These are phyloP conservation scores for Cylindrodendrum hubeiense DNA, from an alignment of 2,329 filamentous ascomycete species.

Conservation along the genomic window DNA sequence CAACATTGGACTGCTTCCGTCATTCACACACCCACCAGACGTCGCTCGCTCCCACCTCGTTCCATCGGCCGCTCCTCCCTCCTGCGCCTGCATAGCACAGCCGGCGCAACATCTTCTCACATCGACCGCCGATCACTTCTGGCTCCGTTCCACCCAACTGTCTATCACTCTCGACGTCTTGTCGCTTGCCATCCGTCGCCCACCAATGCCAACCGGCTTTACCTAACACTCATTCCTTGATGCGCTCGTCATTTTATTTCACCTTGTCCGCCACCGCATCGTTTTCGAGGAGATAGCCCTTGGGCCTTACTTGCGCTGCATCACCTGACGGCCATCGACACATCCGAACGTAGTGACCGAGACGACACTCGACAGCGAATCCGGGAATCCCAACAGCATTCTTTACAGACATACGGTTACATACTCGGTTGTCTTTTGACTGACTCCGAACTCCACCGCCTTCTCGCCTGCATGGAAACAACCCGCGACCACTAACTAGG, in stretches of 20 bases:
- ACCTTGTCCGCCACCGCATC: not conserved
- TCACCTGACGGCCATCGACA: not conserved
- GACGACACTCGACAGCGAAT: slow-evolving; percentile 1
- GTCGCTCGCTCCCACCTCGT: slow-evolving; percentile 21
- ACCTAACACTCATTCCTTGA: slow-evolving; percentile 19
- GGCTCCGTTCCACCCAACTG: slow-evolving; percentile 12
- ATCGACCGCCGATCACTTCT: slow-evolving; percentile 17
- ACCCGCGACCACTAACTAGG: slow-evolving; percentile 20
- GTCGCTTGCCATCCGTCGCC: slow-evolving; percentile 6
- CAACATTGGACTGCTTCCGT: slow-evolving; percentile 26
- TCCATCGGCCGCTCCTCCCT: slow-evolving; percentile 7
- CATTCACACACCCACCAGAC: slow-evolving; percentile 14
- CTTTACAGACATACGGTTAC: not conserved
- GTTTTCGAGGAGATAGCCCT: slow-evolving; percentile 3
- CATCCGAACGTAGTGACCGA: not conserved
- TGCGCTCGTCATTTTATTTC: slow-evolving; percentile 15
- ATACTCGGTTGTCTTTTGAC: not conserved
- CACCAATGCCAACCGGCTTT: not conserved
- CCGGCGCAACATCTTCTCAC: slow-evolving; percentile 9
- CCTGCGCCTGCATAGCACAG: slow-evolving; percentile 23
- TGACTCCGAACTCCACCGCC: not conserved
- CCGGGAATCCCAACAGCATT: not conserved
- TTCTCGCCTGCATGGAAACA: slow-evolving; percentile 35
- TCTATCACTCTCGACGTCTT: slow-evolving; percentile 11
- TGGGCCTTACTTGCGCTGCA: not conserved